Evolutionary conservation across 2,329 filamentous ascomycete species (phyloP), one percentile per base, ranked within the genome.

Genomic region (Onygena corvina): DNA sequence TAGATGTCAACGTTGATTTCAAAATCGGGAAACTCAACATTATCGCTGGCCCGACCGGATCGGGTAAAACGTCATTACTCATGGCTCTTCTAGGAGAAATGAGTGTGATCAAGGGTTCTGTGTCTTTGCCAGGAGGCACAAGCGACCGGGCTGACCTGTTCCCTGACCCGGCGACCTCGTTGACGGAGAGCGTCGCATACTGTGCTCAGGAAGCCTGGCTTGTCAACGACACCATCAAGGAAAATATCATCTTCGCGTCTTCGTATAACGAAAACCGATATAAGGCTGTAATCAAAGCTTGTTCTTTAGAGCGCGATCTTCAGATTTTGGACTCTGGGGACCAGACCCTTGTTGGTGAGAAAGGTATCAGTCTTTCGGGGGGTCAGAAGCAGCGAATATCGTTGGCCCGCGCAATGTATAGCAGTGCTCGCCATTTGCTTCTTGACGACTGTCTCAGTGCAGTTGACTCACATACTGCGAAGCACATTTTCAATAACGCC

Each of bases 321-420:
- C 80, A 94, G 55, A 94, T 96, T 35, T 77, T 98, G 1, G 89
- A 95, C 64, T 81, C 83, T 52, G 92, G 92, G 34, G 92, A 98
- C 62, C 80, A 93, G 65, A 96, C 92, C 0, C 71, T 95, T 18
- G 92, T 98, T 27, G 92, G 92, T 47, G 92, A 98, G 64, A 98
- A 96, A 68, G 92, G 92, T 29, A 94, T 98, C 54, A 90, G 90
- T 12, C 77, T 98, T 11, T 98, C 92, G 4, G 92, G 92, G 55
- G 92, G 92, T 4, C 92, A 98, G 68, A 96, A 96, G 68, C 92
- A 98, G 67, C 83, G 92, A 51, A 96, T 98, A 47, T 95, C 90
- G 11, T 76, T 98, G 38, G 92, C 92, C n/a, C 82, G 92, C 57
- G 92, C 92, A 1, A 76, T 98, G n/a, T 98, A 98, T 68, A 94